Percentiles rank a stretch among this genome's conserved stretches.
These are phyloP conservation scores for Puccinia triticina DNA, from an alignment of 1,284 basidiomycete genomes.

Conservation along the genomic window DNA sequence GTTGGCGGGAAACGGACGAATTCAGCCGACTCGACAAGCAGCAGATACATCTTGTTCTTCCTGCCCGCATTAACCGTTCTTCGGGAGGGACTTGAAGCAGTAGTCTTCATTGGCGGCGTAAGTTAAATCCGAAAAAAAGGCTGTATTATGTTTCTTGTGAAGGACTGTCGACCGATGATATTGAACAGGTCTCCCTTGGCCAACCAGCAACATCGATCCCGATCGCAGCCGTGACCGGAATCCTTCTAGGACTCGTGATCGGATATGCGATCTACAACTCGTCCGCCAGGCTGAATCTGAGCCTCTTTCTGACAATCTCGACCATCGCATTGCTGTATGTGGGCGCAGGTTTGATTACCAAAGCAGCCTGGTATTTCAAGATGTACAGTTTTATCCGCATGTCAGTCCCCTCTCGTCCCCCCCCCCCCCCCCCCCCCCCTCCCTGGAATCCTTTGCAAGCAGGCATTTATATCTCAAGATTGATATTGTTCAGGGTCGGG, in stretches of 20 bases:
- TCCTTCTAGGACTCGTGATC: conserved; percentile 72
- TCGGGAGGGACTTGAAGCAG: conserved; percentile 88
- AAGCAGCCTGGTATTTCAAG: conserved; percentile 46
- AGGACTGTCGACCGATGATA: not conserved
- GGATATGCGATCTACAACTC: conserved; percentile 74
- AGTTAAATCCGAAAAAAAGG: conserved; percentile 53
- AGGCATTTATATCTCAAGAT: not conserved
- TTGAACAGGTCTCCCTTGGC: conserved; percentile 71
- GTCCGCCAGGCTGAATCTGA: conserved; percentile 69
- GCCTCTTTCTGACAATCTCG: conserved; percentile 44
- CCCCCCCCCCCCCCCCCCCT: not conserved
- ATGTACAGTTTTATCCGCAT: conserved; percentile 45
- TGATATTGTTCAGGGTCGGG: conserved; percentile 65
- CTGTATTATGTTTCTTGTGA: not conserved
- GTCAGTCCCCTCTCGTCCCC: conserved; percentile 14
- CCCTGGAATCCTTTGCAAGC: not conserved
- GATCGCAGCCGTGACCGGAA: conserved; percentile 79
- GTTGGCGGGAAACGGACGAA: conserved; percentile 47
- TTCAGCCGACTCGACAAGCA: conserved; percentile 32
- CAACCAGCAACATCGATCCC: conserved; percentile 80
- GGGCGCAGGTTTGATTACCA: conserved; percentile 43
- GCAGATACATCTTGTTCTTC: conserved; percentile 80
- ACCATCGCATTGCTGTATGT: conserved; percentile 43
- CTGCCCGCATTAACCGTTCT: conserved; percentile 86
- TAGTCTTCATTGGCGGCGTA: conserved; percentile 87